Conservation (phyloP, 441 rosid genomes). For the Brassica balearica region DNA sequence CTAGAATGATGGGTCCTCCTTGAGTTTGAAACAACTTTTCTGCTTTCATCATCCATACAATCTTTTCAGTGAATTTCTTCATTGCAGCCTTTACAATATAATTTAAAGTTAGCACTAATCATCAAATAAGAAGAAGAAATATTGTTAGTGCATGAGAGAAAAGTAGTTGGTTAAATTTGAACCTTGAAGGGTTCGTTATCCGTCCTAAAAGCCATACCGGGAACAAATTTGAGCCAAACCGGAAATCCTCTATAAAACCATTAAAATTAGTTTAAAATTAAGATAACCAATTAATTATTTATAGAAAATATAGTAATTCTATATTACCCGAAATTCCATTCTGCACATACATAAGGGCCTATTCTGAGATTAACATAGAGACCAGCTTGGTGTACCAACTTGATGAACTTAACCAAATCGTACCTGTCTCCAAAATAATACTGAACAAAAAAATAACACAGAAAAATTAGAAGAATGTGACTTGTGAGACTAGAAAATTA, state of each 20-base stretch:
- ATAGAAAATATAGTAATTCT: neutral
- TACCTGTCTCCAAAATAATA: constrained; percentile 67
- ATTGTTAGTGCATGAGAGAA: neutral
- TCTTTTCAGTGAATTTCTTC: constrained; percentile 70
- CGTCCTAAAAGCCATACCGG: constrained; percentile 67
- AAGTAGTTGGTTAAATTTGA: neutral
- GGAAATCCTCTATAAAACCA: constrained; percentile 66
- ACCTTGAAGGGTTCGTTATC: constrained; percentile 76
- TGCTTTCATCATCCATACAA: constrained; percentile 75
- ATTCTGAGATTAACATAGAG: constrained; percentile 71
- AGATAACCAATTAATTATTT: neutral
- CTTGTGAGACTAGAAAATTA: constrained; percentile 11
- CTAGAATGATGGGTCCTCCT: constrained; percentile 79
- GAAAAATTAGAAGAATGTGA: constrained; percentile 22
- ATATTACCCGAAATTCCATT: constrained; percentile 67
- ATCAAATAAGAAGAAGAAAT: neutral
- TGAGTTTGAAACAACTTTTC: constrained; percentile 64
- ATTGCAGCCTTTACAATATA: constrained; percentile 55
- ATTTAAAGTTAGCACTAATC: neutral
- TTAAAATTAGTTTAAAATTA: neutral
- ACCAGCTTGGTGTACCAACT: constrained; percentile 70
- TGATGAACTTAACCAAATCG: constrained; percentile 66
- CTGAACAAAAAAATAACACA: constrained; percentile 30
- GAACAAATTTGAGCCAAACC: constrained; percentile 71
- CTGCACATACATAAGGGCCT: constrained; percentile 69